Evolutionary conservation across 768 basidiomycete genomes (phyloP).

Genomic region (Lepiota venenata): DNA sequence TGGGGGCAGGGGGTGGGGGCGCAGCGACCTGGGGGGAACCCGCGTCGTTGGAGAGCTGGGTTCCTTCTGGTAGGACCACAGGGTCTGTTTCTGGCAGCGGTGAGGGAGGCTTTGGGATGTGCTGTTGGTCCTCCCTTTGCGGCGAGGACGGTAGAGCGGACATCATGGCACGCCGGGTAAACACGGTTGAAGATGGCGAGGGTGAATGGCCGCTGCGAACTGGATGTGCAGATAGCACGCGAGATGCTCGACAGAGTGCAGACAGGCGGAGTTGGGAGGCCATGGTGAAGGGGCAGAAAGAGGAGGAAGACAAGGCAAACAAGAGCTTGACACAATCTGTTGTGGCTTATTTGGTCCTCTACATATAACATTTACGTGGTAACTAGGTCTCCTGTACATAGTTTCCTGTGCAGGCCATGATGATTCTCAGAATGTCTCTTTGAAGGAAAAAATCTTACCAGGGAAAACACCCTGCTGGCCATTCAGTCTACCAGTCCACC

Average conservation of each 20-base stretch:
- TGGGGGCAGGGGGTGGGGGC: constrained; percentile 68
- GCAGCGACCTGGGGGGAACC: constrained; percentile 71
- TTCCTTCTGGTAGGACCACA: constrained; percentile 11
- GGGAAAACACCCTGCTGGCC: constrained; percentile 90
- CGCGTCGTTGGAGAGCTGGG: constrained; percentile 47
- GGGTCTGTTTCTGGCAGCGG: constrained; percentile 8
- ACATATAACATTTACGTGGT: no score
- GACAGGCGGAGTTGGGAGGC: constrained; percentile 14
- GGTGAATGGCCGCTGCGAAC: constrained; percentile 15
- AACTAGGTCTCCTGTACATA: constrained; percentile 57
- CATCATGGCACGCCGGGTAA: constrained; percentile 62
- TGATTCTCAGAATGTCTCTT: constrained; percentile 2
- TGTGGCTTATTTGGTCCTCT: constrained; percentile 20
- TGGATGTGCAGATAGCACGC: constrained; percentile 27
- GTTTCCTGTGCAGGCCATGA: constrained; percentile 42
- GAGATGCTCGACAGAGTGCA: constrained; percentile 14
- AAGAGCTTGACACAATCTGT: constrained; percentile 17
- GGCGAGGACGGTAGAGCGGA: constrained; percentile 47
- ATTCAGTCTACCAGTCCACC: constrained; percentile 93
- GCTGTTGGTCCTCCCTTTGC: constrained; percentile 38
- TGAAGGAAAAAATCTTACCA: constrained; percentile 38
- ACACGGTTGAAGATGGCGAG: constrained; percentile 28
- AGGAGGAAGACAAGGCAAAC: neutral
- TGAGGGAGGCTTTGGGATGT: constrained; percentile 8
- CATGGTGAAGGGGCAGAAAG: constrained; percentile 5